phyloP scores from a whole-genome alignment of 2,329 filamentous ascomycete genomes.

The Cladophialophora carrionii region DNA sequence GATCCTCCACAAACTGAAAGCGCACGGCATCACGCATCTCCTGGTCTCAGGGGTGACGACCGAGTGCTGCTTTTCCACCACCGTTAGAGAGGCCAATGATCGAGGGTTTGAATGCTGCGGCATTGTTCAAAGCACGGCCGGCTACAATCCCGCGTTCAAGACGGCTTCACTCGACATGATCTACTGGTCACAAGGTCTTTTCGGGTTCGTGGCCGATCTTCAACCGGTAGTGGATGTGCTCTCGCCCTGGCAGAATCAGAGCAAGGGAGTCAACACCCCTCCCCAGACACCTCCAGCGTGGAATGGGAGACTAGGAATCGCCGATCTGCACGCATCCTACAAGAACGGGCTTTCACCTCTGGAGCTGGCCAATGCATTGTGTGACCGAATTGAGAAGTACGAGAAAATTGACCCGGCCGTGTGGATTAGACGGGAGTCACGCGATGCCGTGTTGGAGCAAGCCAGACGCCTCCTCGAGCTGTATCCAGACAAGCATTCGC shows the following conservation, averaged over 20 bases:
- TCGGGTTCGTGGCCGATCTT: conserved; percentile 43
- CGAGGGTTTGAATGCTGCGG: conserved; percentile 65
- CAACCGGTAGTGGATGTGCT: conserved; percentile 37
- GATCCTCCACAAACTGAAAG: conserved; percentile 58
- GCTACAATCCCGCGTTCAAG: conserved; percentile 43
- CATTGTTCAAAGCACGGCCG: conserved; percentile 50
- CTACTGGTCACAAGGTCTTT: conserved; percentile 45
- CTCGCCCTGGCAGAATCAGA: conserved; percentile 29
- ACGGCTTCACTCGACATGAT: conserved; percentile 47
- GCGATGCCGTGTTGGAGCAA: conserved; percentile 47
- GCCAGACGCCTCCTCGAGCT: conserved; percentile 48
- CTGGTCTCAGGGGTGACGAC: conserved; percentile 63
- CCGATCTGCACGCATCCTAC: conserved; percentile 52
- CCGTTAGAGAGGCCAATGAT: conserved; percentile 61
- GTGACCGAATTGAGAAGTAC: conserved; percentile 55
- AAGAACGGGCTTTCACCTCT: conserved; percentile 36
- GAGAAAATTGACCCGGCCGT: conserved; percentile 53
- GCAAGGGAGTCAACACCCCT: conserved; percentile 32
- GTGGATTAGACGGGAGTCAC: conserved; percentile 54
- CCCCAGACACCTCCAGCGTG: conserved; percentile 42
- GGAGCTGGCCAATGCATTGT: conserved; percentile 43
- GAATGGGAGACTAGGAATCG: conserved; percentile 51
- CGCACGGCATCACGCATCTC: conserved; percentile 61
- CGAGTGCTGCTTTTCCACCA: conserved; percentile 62
- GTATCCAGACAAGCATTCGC: conserved; percentile 46